phyloP scores from a whole-genome alignment of 176 grass and related monocot genomes.

The Triticum turgidum region DNA sequence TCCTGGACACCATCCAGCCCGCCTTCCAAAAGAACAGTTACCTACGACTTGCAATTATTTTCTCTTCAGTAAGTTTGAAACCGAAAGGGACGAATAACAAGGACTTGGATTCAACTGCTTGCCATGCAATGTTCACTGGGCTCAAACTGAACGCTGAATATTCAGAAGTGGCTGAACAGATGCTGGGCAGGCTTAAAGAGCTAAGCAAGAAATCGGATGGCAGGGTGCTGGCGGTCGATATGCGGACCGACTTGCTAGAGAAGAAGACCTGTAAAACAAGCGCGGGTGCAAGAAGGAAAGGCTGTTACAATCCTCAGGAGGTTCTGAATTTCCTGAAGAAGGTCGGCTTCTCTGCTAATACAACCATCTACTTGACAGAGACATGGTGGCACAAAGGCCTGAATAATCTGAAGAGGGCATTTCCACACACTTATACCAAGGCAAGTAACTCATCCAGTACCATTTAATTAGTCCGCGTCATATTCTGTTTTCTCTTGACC shows the following conservation, averaged over 20 bases:
- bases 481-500: neutral
- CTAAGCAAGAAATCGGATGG: conserved; percentile 56
- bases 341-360: conserved; percentile 57
- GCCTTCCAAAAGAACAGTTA: conserved; percentile 73
- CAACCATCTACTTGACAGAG: conserved; percentile 81
- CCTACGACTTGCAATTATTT: conserved; percentile 60
- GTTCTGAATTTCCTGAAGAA: conserved; percentile 68
- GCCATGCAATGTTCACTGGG: conserved; percentile 77
- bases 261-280: conserved; percentile 66
- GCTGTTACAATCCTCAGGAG: conserved; percentile 67
- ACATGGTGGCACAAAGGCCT: conserved; percentile 70
- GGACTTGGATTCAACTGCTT: conserved; percentile 69
- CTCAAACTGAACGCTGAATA: conserved; percentile 67
- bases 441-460: conserved; percentile 24
- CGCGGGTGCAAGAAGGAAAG: conserved; percentile 50
- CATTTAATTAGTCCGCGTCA: conserved; percentile 11
- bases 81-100: conserved; percentile 45
- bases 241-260: conserved; percentile 63
- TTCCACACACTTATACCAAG: conserved; percentile 86
- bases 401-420: conserved; percentile 61
- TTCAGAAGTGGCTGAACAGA: conserved; percentile 54
- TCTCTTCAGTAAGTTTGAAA: conserved; percentile 70
- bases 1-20: conserved; percentile 59
- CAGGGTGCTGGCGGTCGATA: conserved; percentile 56
- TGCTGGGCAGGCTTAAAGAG: conserved; percentile 71